phyloP scores from a whole-genome alignment of 148 eudicot species.

The Talinum fruticosum region DNA sequence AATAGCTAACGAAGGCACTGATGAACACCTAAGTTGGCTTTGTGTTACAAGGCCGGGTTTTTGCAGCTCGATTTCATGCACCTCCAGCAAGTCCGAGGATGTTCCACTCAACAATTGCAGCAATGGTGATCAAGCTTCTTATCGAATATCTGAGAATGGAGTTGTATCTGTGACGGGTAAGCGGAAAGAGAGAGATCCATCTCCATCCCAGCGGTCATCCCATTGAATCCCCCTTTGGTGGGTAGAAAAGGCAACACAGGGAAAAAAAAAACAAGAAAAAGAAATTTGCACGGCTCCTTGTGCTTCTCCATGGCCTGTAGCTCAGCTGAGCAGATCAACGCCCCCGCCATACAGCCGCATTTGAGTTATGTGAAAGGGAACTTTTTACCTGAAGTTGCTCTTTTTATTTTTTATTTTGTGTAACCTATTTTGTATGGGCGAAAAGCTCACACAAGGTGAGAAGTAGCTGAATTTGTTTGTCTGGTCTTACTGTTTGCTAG shows the following conservation, averaged over 20 bases:
- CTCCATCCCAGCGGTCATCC: neutral
- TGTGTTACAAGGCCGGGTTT: constrained; percentile 46
- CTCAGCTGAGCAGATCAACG: no score
- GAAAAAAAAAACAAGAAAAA: no score
- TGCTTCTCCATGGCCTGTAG: no score
- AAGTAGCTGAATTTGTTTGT: no score
- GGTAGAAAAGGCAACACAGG: no score
- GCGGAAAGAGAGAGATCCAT: neutral
- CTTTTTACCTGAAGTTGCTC: no score
- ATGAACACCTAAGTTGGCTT: constrained; percentile 62
- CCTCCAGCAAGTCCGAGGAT: neutral
- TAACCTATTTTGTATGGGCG: no score
- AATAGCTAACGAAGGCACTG: constrained; percentile 38
- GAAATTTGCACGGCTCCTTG: neutral
- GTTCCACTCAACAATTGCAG: neutral
- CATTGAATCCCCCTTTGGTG: neutral
- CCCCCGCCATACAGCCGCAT: no score
- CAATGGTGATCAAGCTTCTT: neutral
- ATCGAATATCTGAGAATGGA: neutral
- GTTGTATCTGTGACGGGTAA: constrained; percentile 1
- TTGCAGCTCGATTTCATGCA: neutral
- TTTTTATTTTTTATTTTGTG: no score
- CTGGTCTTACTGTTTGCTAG: no score
- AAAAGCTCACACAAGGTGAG: no score
- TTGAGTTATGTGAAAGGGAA: no score